phyloP scores from a whole-genome alignment of 2,329 filamentous ascomycete species.

The Arachnopeziza araneosa region DNA sequence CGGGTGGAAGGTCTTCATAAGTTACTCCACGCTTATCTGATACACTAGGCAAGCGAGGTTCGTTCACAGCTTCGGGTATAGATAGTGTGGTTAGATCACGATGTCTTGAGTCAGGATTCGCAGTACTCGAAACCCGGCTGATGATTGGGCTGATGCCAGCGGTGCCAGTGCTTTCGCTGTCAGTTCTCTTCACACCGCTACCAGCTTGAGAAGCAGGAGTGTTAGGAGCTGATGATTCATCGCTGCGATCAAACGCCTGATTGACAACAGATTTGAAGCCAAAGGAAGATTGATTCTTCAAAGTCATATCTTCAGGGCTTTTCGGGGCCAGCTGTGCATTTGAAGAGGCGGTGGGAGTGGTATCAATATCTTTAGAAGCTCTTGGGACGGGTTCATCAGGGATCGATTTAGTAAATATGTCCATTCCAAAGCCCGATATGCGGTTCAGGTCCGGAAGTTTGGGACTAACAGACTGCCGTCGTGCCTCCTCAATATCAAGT shows the following conservation, averaged over 20 bases:
- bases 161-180: constrained; percentile 52
- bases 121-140: constrained; percentile 43
- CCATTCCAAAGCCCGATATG: constrained; percentile 55
- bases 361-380: constrained; percentile 8
- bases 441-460: constrained; percentile 53
- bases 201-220: constrained; percentile 43
- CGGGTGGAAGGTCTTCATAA: constrained; percentile 4
- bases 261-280: constrained; percentile 57
- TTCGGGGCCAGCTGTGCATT: not conserved
- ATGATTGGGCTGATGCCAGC: constrained; percentile 58
- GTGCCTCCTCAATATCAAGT: constrained; percentile 17
- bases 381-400: constrained; percentile 8
- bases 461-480: constrained; percentile 44
- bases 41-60: constrained; percentile 20
- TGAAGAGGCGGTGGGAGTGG: constrained; percentile 2
- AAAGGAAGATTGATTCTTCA: constrained; percentile 48
- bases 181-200: constrained; percentile 49
- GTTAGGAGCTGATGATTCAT: constrained; percentile 45
- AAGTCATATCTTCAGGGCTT: constrained; percentile 17
- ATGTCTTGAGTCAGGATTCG: constrained; percentile 20
- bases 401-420: constrained; percentile 43
- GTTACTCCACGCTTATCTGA: constrained; percentile 6
- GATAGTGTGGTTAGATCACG: constrained; percentile 42
- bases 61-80: constrained; percentile 47
- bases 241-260: constrained; percentile 56